Conservation (phyloP, 257 asterid species). For the Solanum appendiculatum region DNA sequence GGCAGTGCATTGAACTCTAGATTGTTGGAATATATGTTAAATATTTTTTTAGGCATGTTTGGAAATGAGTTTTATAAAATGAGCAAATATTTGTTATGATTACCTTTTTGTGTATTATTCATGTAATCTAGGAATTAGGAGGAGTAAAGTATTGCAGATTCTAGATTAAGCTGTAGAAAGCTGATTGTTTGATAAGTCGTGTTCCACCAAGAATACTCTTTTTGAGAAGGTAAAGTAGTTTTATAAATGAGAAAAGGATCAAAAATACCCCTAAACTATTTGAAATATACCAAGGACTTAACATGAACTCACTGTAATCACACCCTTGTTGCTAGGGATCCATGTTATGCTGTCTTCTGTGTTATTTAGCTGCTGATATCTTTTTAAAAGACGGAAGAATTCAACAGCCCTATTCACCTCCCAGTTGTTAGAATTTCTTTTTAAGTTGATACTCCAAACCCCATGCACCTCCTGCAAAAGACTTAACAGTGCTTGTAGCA, state of each 20-base stretch:
- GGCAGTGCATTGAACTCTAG: background rate
- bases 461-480: background rate
- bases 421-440: background rate
- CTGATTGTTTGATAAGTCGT: background rate
- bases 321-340: background rate
- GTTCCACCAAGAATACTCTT: background rate
- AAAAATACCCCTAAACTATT: background rate
- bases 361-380: background rate
- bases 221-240: background rate
- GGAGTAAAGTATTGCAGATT: background rate
- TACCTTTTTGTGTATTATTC: background rate
- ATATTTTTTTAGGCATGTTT: background rate
- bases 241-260: background rate
- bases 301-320: background rate
- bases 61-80: background rate
- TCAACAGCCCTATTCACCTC: background rate
- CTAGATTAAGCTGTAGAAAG: background rate
- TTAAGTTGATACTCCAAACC: background rate
- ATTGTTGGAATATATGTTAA: background rate
- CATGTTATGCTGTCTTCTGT: background rate
- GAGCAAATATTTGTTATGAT: background rate
- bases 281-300: background rate
- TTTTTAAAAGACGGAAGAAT: background rate
- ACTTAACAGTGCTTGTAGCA: background rate
- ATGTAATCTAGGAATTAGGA: background rate